A percentile compares a stretch with the other conserved stretches of the same genome.
phyloP scores from a whole-genome alignment of 2,329 filamentous ascomycete species.

The Microascus cirrosus region DNA sequence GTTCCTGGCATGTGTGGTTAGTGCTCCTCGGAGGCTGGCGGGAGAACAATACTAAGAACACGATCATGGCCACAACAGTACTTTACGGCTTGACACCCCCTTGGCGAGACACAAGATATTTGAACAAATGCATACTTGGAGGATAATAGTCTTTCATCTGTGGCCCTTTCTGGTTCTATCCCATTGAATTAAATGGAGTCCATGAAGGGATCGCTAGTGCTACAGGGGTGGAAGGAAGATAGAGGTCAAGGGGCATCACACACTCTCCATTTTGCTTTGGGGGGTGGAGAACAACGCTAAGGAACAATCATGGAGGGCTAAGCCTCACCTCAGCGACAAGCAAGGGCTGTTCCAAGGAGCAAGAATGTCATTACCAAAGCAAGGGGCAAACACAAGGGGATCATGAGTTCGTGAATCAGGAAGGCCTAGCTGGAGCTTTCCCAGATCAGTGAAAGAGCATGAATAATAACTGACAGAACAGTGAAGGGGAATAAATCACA shows the following conservation, averaged over 20 bases:
- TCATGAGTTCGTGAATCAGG: neutral
- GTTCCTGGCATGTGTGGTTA: neutral
- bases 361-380: neutral
- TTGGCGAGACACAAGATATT: neutral
- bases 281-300: neutral
- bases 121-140: neutral
- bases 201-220: neutral
- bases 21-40: neutral
- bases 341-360: neutral
- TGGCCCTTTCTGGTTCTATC: neutral
- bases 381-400: neutral
- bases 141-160: neutral
- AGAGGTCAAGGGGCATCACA: neutral
- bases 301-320: neutral
- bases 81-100: neutral
- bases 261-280: neutral
- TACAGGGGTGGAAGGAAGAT: neutral
- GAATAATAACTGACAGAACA: neutral
- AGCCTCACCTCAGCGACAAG: neutral
- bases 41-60: constrained; percentile 3
- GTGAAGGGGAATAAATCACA: too few relatives aligned
- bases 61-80: constrained; percentile 5
- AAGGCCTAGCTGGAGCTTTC: neutral
- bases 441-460: neutral
- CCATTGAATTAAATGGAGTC: neutral